A percentile compares a stretch with the other conserved stretches of the same genome.
phyloP scores from a whole-genome alignment of 2,329 filamentous ascomycete genomes.

The Onygenales sp. region DNA sequence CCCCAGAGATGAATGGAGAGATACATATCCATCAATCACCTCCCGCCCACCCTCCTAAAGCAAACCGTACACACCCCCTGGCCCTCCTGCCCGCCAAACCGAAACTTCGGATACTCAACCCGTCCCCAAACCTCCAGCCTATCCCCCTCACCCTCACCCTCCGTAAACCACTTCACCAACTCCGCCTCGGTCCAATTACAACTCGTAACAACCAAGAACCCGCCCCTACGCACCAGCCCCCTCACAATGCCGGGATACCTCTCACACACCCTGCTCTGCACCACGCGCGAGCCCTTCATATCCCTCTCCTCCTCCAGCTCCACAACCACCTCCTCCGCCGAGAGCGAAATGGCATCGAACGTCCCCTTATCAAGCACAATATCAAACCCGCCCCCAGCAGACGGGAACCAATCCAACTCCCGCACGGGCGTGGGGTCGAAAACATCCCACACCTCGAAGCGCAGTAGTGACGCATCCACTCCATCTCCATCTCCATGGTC shows the following conservation, averaged over 20 bases:
- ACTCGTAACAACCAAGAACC: slow-evolving; percentile 77
- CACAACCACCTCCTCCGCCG: slow-evolving; percentile 24
- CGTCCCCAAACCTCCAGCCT: slow-evolving; percentile 54
- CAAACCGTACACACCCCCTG: slow-evolving; percentile 83
- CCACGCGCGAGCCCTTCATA: slow-evolving; percentile 27
- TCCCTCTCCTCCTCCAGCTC: slow-evolving; percentile 34
- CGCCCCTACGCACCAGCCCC: slow-evolving; percentile 58
- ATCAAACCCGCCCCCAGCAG: slow-evolving; percentile 57
- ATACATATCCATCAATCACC: neutral
- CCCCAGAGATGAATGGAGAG: neutral
- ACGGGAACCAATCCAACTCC: slow-evolving; percentile 29
- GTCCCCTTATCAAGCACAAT: slow-evolving; percentile 96
- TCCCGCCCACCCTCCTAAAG: slow-evolving; percentile 47
- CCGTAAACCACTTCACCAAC: slow-evolving; percentile 66
- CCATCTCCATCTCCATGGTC: slow-evolving; percentile 48
- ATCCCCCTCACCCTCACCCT: slow-evolving; percentile 20
- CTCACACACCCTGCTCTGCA: slow-evolving; percentile 55
- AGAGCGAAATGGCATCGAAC: slow-evolving; percentile 86
- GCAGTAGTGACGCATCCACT: slow-evolving; percentile 47
- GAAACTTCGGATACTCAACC: slow-evolving; percentile 76
- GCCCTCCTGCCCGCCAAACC: slow-evolving; percentile 79
- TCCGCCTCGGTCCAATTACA: slow-evolving; percentile 98
- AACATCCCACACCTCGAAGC: slow-evolving; percentile 57
- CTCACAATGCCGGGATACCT: slow-evolving; percentile 63
- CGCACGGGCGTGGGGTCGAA: slow-evolving; percentile 30